Evolutionary conservation across 2,329 filamentous ascomycete species (phyloP).

Genomic region (Paracorniculantispora psalliotae): DNA sequence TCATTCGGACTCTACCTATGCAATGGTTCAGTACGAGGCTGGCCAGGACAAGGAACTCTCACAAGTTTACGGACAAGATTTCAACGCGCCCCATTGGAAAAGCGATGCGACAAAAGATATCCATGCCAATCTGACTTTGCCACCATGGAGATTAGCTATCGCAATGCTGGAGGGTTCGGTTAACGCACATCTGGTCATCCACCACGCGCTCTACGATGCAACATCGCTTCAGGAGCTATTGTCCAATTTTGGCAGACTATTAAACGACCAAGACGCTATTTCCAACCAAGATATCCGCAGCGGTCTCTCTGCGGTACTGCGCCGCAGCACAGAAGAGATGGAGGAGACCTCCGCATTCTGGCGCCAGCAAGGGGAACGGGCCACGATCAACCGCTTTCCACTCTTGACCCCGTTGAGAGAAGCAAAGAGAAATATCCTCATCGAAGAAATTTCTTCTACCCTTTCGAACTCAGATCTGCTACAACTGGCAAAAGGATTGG

Average conservation of each 20-base stretch:
- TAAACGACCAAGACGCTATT: slow-evolving; percentile 3
- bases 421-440: slow-evolving; percentile 26
- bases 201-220: slow-evolving; percentile 86
- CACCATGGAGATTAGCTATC: slow-evolving; percentile 60
- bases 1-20: slow-evolving; percentile 58
- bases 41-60: neutral
- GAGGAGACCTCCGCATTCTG: slow-evolving; percentile 54
- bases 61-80: neutral
- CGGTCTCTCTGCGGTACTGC: slow-evolving; percentile 39
- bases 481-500: slow-evolving; percentile 46
- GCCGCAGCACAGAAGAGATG: slow-evolving; percentile 24
- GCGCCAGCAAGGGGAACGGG: slow-evolving; percentile 47
- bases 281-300: slow-evolving; percentile 23
- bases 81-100: neutral
- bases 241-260: slow-evolving; percentile 44
- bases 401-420: slow-evolving; percentile 61
- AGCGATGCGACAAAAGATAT: slow-evolving; percentile 20
- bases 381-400: slow-evolving; percentile 68
- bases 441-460: slow-evolving; percentile 31
- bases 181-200: slow-evolving; percentile 48
- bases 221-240: slow-evolving; percentile 64
- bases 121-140: slow-evolving; percentile 42
- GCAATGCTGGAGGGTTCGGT: slow-evolving; percentile 22
- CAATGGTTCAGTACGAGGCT: slow-evolving; percentile 22
- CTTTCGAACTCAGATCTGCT: slow-evolving; percentile 46